Conservation (phyloP, 75 land plant genomes). For the Selaginella tamariscina region DNA sequence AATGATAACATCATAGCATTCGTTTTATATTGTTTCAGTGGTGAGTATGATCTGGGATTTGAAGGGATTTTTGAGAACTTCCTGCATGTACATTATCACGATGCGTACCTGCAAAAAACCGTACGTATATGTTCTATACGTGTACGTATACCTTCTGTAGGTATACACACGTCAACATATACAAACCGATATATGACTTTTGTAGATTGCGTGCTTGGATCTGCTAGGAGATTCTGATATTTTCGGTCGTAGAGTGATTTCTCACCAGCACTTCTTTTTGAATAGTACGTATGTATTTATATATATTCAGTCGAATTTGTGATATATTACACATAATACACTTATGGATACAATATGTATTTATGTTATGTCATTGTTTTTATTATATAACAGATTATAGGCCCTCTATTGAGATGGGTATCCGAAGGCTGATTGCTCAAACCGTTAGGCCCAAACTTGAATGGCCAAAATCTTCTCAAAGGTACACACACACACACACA, state of each 20-base stretch:
- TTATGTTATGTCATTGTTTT: too few species aligned
- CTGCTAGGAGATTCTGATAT: conserved; percentile 58
- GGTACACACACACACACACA: too few species aligned
- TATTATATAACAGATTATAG: conserved; percentile 48
- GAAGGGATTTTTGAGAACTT: conserved; percentile 91
- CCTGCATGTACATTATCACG: conserved; percentile 67
- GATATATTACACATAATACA: too few species aligned
- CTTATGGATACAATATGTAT: too few species aligned
- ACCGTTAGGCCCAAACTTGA: conserved; percentile 63
- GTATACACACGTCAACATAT: not conserved
- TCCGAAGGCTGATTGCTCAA: conserved; percentile 57
- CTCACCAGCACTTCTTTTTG: conserved; percentile 59
- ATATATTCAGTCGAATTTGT: too few species aligned
- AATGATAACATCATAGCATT: too few species aligned
- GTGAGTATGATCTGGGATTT: conserved; percentile 68
- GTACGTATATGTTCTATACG: conserved; percentile 26
- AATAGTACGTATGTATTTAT: conserved; percentile 52
- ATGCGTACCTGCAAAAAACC: conserved; percentile 78
- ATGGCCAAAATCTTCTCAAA: conserved; percentile 90
- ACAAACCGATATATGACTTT: not conserved
- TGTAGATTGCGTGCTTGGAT: conserved; percentile 65
- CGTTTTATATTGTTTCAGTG: conserved; percentile 31
- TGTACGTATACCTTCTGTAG: not conserved
- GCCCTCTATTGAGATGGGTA: conserved; percentile 41
- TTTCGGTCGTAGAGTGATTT: conserved; percentile 30